Conservation (phyloP, 768 basidiomycete species). For the Boletus rufocinnamomeus region DNA sequence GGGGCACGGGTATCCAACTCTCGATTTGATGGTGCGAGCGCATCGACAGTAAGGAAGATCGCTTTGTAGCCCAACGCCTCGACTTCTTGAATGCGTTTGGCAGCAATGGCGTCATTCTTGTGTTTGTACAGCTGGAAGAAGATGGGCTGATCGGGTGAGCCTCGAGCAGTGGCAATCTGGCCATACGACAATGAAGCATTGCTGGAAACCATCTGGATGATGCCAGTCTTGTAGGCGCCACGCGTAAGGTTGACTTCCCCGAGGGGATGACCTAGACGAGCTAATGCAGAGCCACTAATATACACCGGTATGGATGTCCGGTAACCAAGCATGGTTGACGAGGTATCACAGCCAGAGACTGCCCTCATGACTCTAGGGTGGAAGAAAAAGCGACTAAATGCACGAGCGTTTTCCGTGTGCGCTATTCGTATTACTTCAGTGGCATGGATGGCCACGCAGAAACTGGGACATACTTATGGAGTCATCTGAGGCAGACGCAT, state of each 20-base stretch:
- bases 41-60: slow-evolving; percentile 91
- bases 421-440: slow-evolving; percentile 40
- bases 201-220: slow-evolving; percentile 85
- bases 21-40: slow-evolving; percentile 78
- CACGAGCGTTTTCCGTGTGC: slow-evolving; percentile 66
- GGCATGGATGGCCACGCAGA: slow-evolving; percentile 16
- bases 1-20: slow-evolving; percentile 71
- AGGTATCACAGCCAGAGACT: slow-evolving; percentile 64
- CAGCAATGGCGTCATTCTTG: slow-evolving; percentile 62
- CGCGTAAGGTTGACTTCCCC: slow-evolving; percentile 84
- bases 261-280: slow-evolving; percentile 86
- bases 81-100: slow-evolving; percentile 68
- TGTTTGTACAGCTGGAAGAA: slow-evolving; percentile 92
- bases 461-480: slow-evolving; percentile 60
- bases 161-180: slow-evolving; percentile 59
- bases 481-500: slow-evolving; percentile 85
- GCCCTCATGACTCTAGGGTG: slow-evolving; percentile 76
- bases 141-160: slow-evolving; percentile 56
- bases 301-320: slow-evolving; percentile 77
- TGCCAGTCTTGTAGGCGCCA: slow-evolving; percentile 61
- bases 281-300: slow-evolving; percentile 80
- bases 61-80: slow-evolving; percentile 79
- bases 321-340: slow-evolving; percentile 73
- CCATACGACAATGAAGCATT: slow-evolving; percentile 71
- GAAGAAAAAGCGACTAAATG: slow-evolving; percentile 88